Evolutionary conservation across 441 rosid genomes (phyloP).

Genomic region (Biscutella laevigata): DNA sequence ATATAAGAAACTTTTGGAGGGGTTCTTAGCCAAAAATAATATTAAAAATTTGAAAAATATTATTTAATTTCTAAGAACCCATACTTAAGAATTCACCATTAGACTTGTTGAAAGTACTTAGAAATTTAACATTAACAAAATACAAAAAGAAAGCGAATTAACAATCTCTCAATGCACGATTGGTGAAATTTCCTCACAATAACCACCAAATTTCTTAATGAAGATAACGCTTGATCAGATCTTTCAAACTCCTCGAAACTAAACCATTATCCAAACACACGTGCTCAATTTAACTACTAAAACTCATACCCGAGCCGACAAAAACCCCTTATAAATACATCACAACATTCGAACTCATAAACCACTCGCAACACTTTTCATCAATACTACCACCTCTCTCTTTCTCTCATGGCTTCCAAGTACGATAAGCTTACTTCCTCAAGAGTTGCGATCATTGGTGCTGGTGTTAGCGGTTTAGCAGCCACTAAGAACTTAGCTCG

Average conservation of each 20-base stretch:
- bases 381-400: neutral
- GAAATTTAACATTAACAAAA: slow-evolving; percentile 22
- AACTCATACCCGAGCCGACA: neutral
- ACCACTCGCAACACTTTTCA: slow-evolving; percentile 22
- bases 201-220: slow-evolving; percentile 15
- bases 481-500: slow-evolving; percentile 58
- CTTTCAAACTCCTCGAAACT: slow-evolving; percentile 13
- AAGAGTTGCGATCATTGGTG: slow-evolving; percentile 62
- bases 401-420: neutral
- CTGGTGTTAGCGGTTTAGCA: slow-evolving; percentile 78
- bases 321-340: no score
- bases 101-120: slow-evolving; percentile 22
- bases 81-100: no score
- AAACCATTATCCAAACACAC: slow-evolving; percentile 24
- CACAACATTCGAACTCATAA: no score
- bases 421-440: slow-evolving; percentile 26
- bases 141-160: neutral
- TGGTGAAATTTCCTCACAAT: slow-evolving; percentile 26
- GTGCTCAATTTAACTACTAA: slow-evolving; percentile 2
- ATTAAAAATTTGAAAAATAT: no score
- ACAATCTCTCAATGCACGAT: neutral
- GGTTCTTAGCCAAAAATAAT: no score
- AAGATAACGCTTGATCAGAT: neutral
- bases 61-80: no score
- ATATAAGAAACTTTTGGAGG: no score